Evolutionary conservation across 2,329 filamentous ascomycete species (phyloP).

Genomic region (Leptographium lundbergii): DNA sequence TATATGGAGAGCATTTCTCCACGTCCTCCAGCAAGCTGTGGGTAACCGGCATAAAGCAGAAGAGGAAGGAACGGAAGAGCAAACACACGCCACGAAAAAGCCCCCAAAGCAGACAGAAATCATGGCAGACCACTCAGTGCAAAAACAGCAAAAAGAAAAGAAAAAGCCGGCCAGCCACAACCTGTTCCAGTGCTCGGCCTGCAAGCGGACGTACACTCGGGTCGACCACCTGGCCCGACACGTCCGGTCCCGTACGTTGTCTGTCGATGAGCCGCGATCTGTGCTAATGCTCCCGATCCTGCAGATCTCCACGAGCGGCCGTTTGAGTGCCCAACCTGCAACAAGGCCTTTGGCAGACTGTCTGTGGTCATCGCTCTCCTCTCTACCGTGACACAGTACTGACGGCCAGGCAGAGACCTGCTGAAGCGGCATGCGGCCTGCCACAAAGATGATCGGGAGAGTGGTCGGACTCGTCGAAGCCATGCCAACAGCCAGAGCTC

Average conservation of each 20-base stretch:
- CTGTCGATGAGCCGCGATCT: too few species aligned
- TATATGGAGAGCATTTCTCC: too few species aligned
- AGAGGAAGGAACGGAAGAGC: not conserved
- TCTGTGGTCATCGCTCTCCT: not conserved
- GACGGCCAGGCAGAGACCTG: constrained; percentile 4
- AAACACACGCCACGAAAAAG: not conserved
- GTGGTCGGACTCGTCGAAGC: not conserved
- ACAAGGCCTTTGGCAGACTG: constrained; percentile 8
- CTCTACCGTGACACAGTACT: not conserved
- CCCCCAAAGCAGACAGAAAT: not conserved
- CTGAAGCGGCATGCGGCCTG: constrained; percentile 6
- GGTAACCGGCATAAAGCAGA: not conserved
- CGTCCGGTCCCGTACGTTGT: constrained; percentile 8
- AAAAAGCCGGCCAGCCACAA: not conserved
- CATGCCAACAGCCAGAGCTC: constrained; percentile 18
- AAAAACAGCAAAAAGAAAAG: not conserved
- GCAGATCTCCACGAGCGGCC: constrained; percentile 9
- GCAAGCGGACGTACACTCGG: constrained; percentile 7
- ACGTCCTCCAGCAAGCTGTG: too few species aligned
- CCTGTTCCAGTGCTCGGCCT: constrained; percentile 9
- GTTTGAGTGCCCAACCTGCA: constrained; percentile 7
- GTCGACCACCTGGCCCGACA: constrained; percentile 10
- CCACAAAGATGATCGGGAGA: constrained; percentile 3
- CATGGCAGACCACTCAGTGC: not conserved
- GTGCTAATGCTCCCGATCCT: too few species aligned